Percentiles rank a stretch among this genome's conserved stretches.
These are phyloP conservation scores for Rhizoclosmatium sp. DNA, from an alignment of 192 early-diverging fungal genomes.

Conservation along the genomic window DNA sequence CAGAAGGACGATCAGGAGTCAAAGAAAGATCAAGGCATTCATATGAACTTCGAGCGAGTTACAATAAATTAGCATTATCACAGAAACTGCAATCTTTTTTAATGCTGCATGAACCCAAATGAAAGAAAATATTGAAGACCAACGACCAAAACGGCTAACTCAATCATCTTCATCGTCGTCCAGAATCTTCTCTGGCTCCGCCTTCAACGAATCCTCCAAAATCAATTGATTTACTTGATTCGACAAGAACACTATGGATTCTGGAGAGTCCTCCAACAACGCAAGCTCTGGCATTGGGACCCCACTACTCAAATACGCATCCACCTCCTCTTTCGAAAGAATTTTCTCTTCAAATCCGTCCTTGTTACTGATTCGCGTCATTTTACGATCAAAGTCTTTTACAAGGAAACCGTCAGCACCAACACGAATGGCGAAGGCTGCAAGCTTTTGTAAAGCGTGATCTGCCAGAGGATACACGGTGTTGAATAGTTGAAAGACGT, in stretches of 20 bases:
- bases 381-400: background rate
- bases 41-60: too few relatives aligned
- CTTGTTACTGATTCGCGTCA: background rate
- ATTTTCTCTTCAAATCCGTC: background rate
- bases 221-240: background rate
- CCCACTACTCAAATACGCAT: conserved; percentile 3
- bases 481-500: conserved; percentile 55
- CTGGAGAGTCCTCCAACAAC: background rate
- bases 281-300: background rate
- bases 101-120: too few relatives aligned
- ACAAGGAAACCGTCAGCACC: background rate
- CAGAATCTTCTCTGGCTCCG: background rate
- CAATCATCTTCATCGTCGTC: background rate
- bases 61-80: too few relatives aligned
- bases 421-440: conserved; percentile 15
- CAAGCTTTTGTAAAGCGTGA: conserved; percentile 18
- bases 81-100: too few relatives aligned
- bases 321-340: background rate
- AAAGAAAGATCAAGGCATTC: too few relatives aligned
- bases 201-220: background rate
- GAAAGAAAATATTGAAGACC: too few relatives aligned
- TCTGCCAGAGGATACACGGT: conserved; percentile 18
- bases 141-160: background rate
- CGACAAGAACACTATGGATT: background rate
- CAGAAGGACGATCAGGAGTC: too few relatives aligned